Evolutionary conservation across 805 yeast genomes (phyloP).

Genomic region (Diddensiella santjacobensis): DNA sequence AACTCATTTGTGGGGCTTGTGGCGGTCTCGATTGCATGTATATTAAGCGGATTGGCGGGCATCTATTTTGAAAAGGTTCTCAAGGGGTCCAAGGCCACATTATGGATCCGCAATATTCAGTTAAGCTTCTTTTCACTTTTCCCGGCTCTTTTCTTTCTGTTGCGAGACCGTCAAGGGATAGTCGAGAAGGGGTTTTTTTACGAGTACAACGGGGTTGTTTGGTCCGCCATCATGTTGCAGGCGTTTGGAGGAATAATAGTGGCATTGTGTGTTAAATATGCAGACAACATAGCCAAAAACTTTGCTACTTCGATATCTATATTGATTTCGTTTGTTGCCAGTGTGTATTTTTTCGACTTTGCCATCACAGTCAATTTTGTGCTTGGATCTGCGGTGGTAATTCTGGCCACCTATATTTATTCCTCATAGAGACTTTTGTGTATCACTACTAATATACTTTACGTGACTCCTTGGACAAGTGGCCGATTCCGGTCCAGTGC

Average conservation of each 20-base stretch:
- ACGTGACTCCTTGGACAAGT: no score
- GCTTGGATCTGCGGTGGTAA: slow-evolving; percentile 35
- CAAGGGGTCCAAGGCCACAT: slow-evolving; percentile 35
- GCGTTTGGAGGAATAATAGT: slow-evolving; percentile 42
- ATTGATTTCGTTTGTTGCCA: slow-evolving; percentile 37
- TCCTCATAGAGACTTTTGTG: slow-evolving; percentile 15
- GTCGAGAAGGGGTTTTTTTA: slow-evolving; percentile 37
- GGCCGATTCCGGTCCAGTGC: no score
- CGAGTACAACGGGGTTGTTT: slow-evolving; percentile 39
- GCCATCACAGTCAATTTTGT: slow-evolving; percentile 34
- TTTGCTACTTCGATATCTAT: slow-evolving; percentile 41
- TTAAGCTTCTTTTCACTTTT: slow-evolving; percentile 38
- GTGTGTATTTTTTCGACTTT: slow-evolving; percentile 36
- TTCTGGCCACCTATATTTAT: slow-evolving; percentile 38
- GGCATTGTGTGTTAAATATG: slow-evolving; percentile 41
- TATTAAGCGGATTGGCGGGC: slow-evolving; percentile 41
- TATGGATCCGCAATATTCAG: slow-evolving; percentile 42
- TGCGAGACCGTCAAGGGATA: slow-evolving; percentile 35
- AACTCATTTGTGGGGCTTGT: slow-evolving; percentile 32
- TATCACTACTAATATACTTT: no score
- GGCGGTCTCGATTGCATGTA: slow-evolving; percentile 38
- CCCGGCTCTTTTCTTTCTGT: slow-evolving; percentile 36
- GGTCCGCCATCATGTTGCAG: slow-evolving; percentile 37
- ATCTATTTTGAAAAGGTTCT: slow-evolving; percentile 42
- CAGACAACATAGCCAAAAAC: slow-evolving; percentile 42